Percentiles rank a stretch among this genome's conserved stretches.
Conservation (phyloP, 768 basidiomycete genomes). For the Coprinopsis strossmayeri region DNA sequence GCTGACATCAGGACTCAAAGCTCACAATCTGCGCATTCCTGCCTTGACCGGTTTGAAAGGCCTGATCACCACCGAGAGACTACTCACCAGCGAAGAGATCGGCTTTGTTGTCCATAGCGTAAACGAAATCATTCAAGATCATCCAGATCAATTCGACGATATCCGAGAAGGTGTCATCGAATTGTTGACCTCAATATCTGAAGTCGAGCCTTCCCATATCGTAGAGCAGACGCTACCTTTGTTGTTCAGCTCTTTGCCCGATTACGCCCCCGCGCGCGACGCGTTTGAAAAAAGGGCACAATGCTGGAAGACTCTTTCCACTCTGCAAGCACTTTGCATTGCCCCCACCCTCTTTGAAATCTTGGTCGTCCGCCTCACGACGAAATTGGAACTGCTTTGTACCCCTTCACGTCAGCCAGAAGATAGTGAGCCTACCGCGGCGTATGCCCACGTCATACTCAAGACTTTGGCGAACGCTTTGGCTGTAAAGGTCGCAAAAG, state of each 20-base stretch:
- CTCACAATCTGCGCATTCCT: constrained; percentile 41
- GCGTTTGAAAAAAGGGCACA: constrained; percentile 49
- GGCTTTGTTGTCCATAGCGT: constrained; percentile 73
- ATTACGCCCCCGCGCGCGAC: constrained; percentile 48
- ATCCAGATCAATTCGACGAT: constrained; percentile 47
- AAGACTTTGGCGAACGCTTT: constrained; percentile 61
- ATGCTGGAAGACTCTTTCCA: constrained; percentile 61
- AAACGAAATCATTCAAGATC: constrained; percentile 58
- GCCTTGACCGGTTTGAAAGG: constrained; percentile 63
- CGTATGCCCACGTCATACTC: constrained; percentile 83
- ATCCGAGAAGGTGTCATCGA: constrained; percentile 53
- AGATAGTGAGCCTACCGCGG: constrained; percentile 58
- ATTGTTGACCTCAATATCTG: constrained; percentile 57
- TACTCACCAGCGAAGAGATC: constrained; percentile 69
- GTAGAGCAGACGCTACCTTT: constrained; percentile 73
- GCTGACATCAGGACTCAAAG: constrained; percentile 52
- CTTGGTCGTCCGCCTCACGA: constrained; percentile 67
- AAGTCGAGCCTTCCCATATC: constrained; percentile 55
- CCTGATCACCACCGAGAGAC: constrained; percentile 54
- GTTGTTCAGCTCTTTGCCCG: constrained; percentile 72
- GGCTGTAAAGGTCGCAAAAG: constrained; percentile 32
- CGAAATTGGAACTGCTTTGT: constrained; percentile 72
- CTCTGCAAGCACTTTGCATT: constrained; percentile 66
- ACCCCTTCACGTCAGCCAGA: constrained; percentile 23
- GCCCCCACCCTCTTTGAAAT: constrained; percentile 78